Evolutionary conservation across 2,329 filamentous ascomycete genomes (phyloP).

Genomic region (Colletotrichum truncatum): DNA sequence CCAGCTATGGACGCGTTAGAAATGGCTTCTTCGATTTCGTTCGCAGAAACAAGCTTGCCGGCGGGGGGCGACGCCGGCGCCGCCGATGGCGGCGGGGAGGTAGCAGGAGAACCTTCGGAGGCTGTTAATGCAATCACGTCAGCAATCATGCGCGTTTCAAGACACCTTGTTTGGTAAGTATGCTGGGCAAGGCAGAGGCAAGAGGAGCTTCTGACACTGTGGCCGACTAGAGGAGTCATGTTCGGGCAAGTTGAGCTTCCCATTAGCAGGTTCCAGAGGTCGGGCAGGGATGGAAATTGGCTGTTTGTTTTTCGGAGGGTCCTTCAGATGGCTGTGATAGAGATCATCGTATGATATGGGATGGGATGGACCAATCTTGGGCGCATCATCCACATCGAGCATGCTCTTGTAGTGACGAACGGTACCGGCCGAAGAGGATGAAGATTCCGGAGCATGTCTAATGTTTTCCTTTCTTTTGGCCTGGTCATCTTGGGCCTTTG

Average conservation of each 20-base stretch:
- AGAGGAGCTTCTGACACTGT: slow-evolving; percentile 18
- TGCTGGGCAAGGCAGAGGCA: slow-evolving; percentile 14
- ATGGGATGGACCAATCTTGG: slow-evolving; percentile 52
- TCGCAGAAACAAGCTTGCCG: slow-evolving; percentile 46
- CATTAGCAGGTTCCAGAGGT: background rate
- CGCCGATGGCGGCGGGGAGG: slow-evolving; percentile 50
- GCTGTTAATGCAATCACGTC: slow-evolving; percentile 48
- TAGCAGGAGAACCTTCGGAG: slow-evolving; percentile 51
- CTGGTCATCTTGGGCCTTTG: slow-evolving; percentile 3
- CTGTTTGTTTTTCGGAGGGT: background rate
- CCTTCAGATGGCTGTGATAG: slow-evolving; percentile 38
- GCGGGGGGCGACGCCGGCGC: slow-evolving; percentile 51
- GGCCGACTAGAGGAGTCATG: background rate
- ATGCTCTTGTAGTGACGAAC: slow-evolving; percentile 58
- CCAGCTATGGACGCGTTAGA: slow-evolving; percentile 47
- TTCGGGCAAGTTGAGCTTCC: background rate
- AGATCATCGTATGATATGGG: slow-evolving; percentile 59
- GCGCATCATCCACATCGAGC: slow-evolving; percentile 60
- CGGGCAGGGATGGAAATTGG: background rate
- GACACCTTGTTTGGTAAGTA: slow-evolving; percentile 5
- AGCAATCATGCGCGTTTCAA: slow-evolving; percentile 38
- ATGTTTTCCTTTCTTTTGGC: slow-evolving; percentile 32
- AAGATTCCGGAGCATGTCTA: background rate
- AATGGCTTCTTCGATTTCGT: slow-evolving; percentile 43
- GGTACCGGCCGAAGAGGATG: slow-evolving; percentile 28